These are phyloP conservation scores for Penicillium fuscoglaucum DNA, from an alignment of 2,329 filamentous ascomycete species.

Conservation along the genomic window DNA sequence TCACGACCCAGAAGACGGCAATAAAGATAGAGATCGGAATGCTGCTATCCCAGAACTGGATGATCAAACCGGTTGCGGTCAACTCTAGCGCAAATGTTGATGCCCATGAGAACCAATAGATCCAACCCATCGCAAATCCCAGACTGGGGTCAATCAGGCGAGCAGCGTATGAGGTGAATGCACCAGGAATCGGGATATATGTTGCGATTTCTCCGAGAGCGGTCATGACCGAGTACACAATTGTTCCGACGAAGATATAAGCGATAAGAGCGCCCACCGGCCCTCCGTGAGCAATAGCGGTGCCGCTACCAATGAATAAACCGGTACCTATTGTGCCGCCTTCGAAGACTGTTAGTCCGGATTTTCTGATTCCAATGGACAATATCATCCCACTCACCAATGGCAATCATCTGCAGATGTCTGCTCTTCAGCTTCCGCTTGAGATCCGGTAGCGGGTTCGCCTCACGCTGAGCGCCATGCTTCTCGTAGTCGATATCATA, in stretches of 20 bases:
- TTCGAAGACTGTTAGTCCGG: conserved; percentile 16
- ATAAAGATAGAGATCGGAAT: conserved; percentile 71
- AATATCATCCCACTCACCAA: conserved; percentile 63
- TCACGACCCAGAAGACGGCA: conserved; percentile 68
- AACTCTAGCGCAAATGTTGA: conserved; percentile 72
- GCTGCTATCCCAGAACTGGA: conserved; percentile 67
- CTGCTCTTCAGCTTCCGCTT: conserved; percentile 78
- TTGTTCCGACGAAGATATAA: conserved; percentile 67
- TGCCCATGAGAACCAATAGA: conserved; percentile 78
- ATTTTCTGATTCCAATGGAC: background rate
- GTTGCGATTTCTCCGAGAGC: conserved; percentile 68
- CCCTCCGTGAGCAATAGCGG: conserved; percentile 61
- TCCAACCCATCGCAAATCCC: conserved; percentile 77
- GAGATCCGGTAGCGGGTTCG: conserved; percentile 65
- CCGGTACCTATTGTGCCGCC: conserved; percentile 70
- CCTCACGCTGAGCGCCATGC: conserved; percentile 40
- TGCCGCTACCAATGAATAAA: conserved; percentile 67
- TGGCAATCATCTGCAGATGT: conserved; percentile 98
- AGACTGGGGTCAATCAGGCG: conserved; percentile 71
- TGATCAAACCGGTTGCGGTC: conserved; percentile 69
- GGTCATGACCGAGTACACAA: conserved; percentile 75
- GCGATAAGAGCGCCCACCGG: conserved; percentile 67
- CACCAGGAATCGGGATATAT: conserved; percentile 72
- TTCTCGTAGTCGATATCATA: conserved; percentile 42
- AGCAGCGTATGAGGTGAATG: conserved; percentile 73